Conservation (phyloP, 805 yeast genomes). For the Pichia exigua region DNA sequence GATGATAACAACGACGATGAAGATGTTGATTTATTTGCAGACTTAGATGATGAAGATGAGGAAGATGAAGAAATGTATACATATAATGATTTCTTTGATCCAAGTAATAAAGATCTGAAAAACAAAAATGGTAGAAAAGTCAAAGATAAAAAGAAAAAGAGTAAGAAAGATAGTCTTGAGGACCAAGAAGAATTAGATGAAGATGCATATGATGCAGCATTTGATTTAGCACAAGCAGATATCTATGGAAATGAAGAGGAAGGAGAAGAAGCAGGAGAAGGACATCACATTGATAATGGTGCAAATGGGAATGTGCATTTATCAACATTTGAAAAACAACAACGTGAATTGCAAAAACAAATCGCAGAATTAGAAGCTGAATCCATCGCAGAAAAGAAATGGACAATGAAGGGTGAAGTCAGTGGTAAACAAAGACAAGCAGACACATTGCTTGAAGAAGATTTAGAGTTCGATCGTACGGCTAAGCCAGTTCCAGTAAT, state of each 20-base stretch:
- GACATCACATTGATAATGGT: conserved; percentile 24
- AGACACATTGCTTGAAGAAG: conserved; percentile 78
- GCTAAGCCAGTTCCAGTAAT: conserved; percentile 95
- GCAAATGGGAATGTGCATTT: conserved; percentile 32
- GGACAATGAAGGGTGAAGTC: conserved; percentile 95
- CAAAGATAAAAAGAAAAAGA: conserved; percentile 9
- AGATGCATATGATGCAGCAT: conserved; percentile 54
- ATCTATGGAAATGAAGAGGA: conserved; percentile 40
- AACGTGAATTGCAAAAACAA: conserved; percentile 64
- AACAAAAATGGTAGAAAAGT: conserved; percentile 14
- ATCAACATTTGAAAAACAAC: conserved; percentile 80
- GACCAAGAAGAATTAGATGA: conserved; percentile 45
- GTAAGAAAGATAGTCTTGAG: conserved; percentile 22
- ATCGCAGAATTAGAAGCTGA: conserved; percentile 77
- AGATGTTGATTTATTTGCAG: conserved; percentile 47
- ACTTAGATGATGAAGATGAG: conserved; percentile 42
- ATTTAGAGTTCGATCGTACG: conserved; percentile 82
- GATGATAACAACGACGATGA: conserved; percentile 40
- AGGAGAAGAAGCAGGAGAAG: conserved; percentile 26
- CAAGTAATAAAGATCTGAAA: conserved; percentile 13
- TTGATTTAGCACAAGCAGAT: conserved; percentile 56
- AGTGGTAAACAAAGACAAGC: conserved; percentile 71
- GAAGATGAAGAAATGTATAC: conserved; percentile 37
- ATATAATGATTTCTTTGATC: conserved; percentile 61
- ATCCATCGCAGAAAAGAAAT: conserved; percentile 80